Base-by-base conservation (phyloP, 1,139 yeast species). In the Suhomyces wounanorum region DNA sequence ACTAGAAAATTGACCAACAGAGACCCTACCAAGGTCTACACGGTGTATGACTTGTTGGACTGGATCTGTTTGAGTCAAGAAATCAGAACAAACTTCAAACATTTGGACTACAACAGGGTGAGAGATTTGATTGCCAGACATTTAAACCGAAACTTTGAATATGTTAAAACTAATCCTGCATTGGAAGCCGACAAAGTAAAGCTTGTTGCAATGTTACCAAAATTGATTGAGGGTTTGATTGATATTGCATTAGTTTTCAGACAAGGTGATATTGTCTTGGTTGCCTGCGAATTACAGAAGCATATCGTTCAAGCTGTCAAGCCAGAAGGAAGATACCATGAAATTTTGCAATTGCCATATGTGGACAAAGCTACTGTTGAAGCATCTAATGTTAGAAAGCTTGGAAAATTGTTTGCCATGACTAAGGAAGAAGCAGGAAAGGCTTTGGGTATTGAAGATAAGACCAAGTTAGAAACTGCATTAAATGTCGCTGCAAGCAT, bases 211-310 rank as follows among this genome's bases (percentile, higher is more conserved):
- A 73, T 80, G 47, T 78, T 89, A 40, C 91, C 94, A 31, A 73
- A 77, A 30, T 74, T 94, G 59, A 73, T 94, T 37, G 76, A 79
- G 48, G 96, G 95, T 0, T 77, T 90, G 58, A 73, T 91, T 53
- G 96, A 89, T 58, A 86, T 94, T 60, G 90, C 96, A 9, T 75
- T 89, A 23, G 83, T 83, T 23, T 92, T 91, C 70, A 87, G 94
- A 72, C 82, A 83, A 55, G 77, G 83, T 23, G 94, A 86, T 21
- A 77, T 89, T 49, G 76, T 89, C 28, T 61, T 78, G 43, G 76
- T 79, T 37, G 82, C 91, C 14, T 68, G 84, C 47, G 90, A 87
- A 52, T 78, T 95, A 51, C 83, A 87, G 60, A 87, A 89, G 63
- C 79, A 84, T 43, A 72, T 95, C 43, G 73, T 86, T 21, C 97